A percentile compares a stretch with the other conserved stretches of the same genome.
Conservation (phyloP, 257 asterid genomes). For the Perilla frutescens region DNA sequence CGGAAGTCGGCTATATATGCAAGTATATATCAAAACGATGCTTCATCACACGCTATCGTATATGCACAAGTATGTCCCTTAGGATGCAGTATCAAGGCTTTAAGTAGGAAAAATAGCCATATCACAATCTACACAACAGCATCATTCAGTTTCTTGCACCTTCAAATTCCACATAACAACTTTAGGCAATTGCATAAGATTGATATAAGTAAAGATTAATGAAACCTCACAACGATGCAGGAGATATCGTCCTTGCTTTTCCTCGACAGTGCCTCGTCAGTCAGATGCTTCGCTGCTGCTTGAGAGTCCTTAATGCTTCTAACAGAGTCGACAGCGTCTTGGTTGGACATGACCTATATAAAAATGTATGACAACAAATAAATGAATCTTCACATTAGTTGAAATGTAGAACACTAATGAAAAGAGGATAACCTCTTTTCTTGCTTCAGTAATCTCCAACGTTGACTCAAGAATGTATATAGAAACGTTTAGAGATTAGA, state of each 20-base stretch:
- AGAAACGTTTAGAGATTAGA: not conserved
- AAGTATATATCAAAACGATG: not conserved
- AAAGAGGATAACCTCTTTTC: too few relatives aligned
- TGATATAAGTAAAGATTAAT: constrained; percentile 33
- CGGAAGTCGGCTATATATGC: too few relatives aligned
- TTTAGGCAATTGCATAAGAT: constrained; percentile 15
- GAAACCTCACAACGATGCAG: constrained; percentile 85
- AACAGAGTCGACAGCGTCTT: constrained; percentile 80
- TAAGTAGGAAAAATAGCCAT: not conserved
- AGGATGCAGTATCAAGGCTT: not conserved
- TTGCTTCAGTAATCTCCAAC: not conserved
- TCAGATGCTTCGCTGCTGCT: constrained; percentile 77
- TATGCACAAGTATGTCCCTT: constrained; percentile 14
- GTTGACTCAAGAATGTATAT: not conserved
- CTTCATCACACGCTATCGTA: not conserved
- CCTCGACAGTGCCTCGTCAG: constrained; percentile 63
- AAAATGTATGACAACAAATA: not conserved
- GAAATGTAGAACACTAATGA: too few relatives aligned
- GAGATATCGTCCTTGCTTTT: constrained; percentile 93
- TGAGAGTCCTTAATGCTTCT: constrained; percentile 65
- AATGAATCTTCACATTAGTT: not conserved
- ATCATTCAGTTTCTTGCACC: not conserved
- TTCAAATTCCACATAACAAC: not conserved
- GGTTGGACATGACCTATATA: constrained; percentile 81
- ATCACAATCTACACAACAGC: not conserved